Evolutionary conservation across 257 asterid species (phyloP).

Genomic region (Capsicum baccatum): DNA sequence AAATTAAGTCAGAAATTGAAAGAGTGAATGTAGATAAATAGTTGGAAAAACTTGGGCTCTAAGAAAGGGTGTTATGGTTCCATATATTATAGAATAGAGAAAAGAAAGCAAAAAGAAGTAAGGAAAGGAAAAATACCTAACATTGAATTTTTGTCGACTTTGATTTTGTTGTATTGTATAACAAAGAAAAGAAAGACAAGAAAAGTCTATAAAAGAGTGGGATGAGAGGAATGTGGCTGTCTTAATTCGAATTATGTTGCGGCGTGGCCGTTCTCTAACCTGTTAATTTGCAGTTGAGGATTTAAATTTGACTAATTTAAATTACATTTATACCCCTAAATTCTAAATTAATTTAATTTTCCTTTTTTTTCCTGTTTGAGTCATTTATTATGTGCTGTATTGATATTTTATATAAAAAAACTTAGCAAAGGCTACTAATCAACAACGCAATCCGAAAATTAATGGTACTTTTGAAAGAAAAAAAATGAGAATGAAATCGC

Average conservation of each 20-base stretch:
- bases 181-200: neutral
- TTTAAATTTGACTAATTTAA: neutral
- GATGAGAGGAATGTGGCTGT: neutral
- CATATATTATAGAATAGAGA: neutral
- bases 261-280: neutral
- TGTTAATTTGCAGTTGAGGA: neutral
- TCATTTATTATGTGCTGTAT: neutral
- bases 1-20: neutral
- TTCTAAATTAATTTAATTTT: neutral
- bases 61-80: neutral
- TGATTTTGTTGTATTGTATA: neutral
- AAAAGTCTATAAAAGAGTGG: neutral
- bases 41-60: neutral
- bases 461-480: too few relatives aligned
- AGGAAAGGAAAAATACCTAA: neutral
- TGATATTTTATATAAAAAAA: neutral
- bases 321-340: neutral
- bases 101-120: neutral
- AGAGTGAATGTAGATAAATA: neutral
- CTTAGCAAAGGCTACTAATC: too few relatives aligned
- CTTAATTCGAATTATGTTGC: too few relatives aligned
- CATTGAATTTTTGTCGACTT: neutral
- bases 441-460: too few relatives aligned
- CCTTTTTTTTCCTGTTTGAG: neutral
- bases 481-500: too few relatives aligned